These are phyloP conservation scores for Candida boidinii DNA, from an alignment of 805 yeast genomes.

Conservation along the genomic window DNA sequence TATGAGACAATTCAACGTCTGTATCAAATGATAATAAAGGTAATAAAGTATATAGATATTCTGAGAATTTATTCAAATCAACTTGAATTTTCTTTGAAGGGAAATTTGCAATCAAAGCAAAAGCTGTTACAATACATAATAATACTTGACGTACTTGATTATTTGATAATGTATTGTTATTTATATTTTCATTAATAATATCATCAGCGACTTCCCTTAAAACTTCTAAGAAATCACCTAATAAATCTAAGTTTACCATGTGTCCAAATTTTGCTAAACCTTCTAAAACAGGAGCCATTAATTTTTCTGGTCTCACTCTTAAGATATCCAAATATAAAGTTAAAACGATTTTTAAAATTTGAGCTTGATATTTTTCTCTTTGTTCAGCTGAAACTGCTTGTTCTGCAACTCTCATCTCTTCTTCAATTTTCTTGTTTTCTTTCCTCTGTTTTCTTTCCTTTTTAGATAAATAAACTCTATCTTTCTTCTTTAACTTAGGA, in stretches of 20 bases:
- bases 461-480: conserved; percentile 85
- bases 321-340: conserved; percentile 72
- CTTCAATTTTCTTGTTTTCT: conserved; percentile 80
- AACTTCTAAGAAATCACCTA: conserved; percentile 89
- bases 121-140: conserved; percentile 82
- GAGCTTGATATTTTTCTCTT: conserved; percentile 78
- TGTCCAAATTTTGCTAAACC: conserved; percentile 88
- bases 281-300: conserved; percentile 84
- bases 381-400: conserved; percentile 81
- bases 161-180: conserved; percentile 32
- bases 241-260: conserved; percentile 83
- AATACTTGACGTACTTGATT: conserved; percentile 62
- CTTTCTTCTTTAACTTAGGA: conserved; percentile 66
- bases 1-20: conserved; percentile 80
- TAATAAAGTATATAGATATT: conserved; percentile 61
- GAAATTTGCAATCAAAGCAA: conserved; percentile 74
- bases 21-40: conserved; percentile 67
- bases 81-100: conserved; percentile 63
- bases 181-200: conserved; percentile 31
- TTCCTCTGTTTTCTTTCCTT: conserved; percentile 82
- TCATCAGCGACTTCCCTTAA: conserved; percentile 70
- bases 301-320: conserved; percentile 48
- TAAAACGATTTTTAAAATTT: conserved; percentile 65
- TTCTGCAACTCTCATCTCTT: conserved; percentile 83
- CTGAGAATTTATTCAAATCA: conserved; percentile 75